Base-by-base conservation (phyloP, 2,329 filamentous ascomycete species). In the Alternaria triticina region DNA sequence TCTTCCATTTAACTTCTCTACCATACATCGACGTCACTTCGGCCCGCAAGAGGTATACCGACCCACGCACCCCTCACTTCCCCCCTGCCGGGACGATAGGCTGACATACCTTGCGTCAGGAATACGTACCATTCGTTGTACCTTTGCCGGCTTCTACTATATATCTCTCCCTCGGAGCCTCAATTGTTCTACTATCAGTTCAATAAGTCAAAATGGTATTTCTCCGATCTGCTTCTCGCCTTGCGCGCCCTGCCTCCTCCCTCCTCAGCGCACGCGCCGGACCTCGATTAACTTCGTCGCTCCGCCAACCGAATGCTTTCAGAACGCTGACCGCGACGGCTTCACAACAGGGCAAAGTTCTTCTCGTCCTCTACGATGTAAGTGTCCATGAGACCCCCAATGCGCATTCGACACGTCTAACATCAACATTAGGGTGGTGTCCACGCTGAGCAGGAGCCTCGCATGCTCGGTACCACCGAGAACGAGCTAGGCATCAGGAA, bases 401-500 rank as follows among this genome's bases (percentile, higher is more conserved):
- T 54, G 68, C 46, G 27, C 46, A 28, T 56, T 47, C n/a, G 47
- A 45, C 60, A 45, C 12, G 15, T 49, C 73, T 79, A 57, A 79
- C 70, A 62, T 50, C 43, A 15, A 22, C 30, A n/a, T 54, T 27
- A 90, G 88, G 88, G 94, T 81, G 88, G 89, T 80, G 86, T 93
- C 85, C 93, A 97, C 86, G 94, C 94, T 84, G 85, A 91, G 83
- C 87, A 97, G 79, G 93, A 96, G 81, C 94, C 94, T 69, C 88
- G 88, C 77, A 88, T 99, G 74, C 89, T 97, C 77, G 96, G 96
- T 78, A 97, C 96, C 69, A 97, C 94, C 52, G 93, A 99, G 88
- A 98, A 98, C 83, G 96, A 99, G 88, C 93, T 99, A 67, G 96
- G 96, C 75, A 86, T 99, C 80, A 90, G 96, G 80, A 94, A 96